A percentile compares a stretch with the other conserved stretches of the same genome.
These are phyloP conservation scores for Aspergillus quadrilineatus DNA, from an alignment of 2,329 filamentous ascomycete species.

Conservation along the genomic window DNA sequence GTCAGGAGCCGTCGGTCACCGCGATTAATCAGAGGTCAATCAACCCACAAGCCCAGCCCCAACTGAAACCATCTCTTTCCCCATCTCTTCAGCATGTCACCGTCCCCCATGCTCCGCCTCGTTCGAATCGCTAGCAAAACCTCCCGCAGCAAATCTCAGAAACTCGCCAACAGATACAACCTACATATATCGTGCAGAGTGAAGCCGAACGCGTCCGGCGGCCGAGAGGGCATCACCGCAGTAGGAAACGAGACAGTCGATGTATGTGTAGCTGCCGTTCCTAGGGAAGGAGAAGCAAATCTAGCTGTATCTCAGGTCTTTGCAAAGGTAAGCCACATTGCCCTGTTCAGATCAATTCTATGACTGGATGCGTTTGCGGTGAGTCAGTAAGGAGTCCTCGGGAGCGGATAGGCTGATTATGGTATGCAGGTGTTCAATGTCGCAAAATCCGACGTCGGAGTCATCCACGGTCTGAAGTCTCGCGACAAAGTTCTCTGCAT, in stretches of 20 bases:
- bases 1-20: no score
- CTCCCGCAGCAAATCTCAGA: conserved; percentile 6
- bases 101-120: conserved; percentile 17
- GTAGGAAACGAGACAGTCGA: conserved; percentile 60
- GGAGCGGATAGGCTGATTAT: neutral
- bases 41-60: neutral
- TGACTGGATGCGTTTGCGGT: neutral
- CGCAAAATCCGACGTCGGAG: conserved; percentile 63
- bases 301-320: conserved; percentile 63
- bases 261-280: conserved; percentile 64
- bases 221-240: conserved; percentile 60
- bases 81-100: neutral
- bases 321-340: conserved; percentile 51
- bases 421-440: conserved; percentile 54
- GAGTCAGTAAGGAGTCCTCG: neutral
- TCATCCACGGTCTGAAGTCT: conserved; percentile 63
- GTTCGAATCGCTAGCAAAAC: conserved; percentile 12
- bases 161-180: conserved; percentile 27
- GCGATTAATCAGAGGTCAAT: neutral
- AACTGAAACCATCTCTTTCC: neutral
- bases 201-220: conserved; percentile 63
- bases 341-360: neutral
- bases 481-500: conserved; percentile 61
- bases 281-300: conserved; percentile 68
- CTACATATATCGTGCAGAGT: conserved; percentile 66